These are phyloP conservation scores for Craterostigma plantagineum DNA, from an alignment of 257 asterid species.

Conservation along the genomic window DNA sequence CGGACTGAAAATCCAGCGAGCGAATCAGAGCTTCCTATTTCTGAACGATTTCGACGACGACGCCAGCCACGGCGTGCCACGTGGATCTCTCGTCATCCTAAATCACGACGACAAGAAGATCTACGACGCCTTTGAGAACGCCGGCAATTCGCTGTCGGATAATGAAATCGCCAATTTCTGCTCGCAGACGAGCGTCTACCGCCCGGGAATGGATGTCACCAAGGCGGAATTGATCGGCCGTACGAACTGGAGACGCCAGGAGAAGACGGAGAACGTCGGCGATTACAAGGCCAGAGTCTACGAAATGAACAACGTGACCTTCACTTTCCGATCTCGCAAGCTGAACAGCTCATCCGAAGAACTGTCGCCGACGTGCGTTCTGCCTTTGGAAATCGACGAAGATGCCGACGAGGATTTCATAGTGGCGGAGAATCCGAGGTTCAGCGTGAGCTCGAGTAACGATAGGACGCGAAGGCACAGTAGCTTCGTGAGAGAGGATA, in stretches of 20 bases:
- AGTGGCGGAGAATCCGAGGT: slow-evolving; percentile 86
- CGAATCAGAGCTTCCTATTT: slow-evolving; percentile 81
- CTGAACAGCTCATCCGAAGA: slow-evolving; percentile 48
- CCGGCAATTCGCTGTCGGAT: slow-evolving; percentile 52
- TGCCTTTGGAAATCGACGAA: slow-evolving; percentile 75
- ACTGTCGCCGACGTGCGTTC: slow-evolving; percentile 33
- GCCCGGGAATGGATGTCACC: slow-evolving; percentile 96
- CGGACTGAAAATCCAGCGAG: slow-evolving; percentile 87
- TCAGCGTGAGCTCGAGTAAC: slow-evolving; percentile 30
- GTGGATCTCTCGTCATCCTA: slow-evolving; percentile 61
- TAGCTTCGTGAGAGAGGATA: slow-evolving; percentile 67
- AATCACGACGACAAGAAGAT: slow-evolving; percentile 79
- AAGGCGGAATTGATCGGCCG: slow-evolving; percentile 61
- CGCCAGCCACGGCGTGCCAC: slow-evolving; percentile 23
- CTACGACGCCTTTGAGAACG: slow-evolving; percentile 74
- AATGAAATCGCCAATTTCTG: slow-evolving; percentile 52
- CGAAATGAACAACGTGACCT: slow-evolving; percentile 69
- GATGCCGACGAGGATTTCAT: slow-evolving; percentile 76
- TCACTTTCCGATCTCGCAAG: slow-evolving; percentile 75
- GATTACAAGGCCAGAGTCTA: slow-evolving; percentile 84
- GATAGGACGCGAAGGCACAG: slow-evolving; percentile 56
- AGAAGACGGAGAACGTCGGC: slow-evolving; percentile 58
- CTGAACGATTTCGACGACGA: slow-evolving; percentile 27
- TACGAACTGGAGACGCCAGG: slow-evolving; percentile 85
- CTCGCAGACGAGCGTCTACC: slow-evolving; percentile 65